phyloP scores from a whole-genome alignment of 768 basidiomycete species.

The Lactarius hengduanensis region DNA sequence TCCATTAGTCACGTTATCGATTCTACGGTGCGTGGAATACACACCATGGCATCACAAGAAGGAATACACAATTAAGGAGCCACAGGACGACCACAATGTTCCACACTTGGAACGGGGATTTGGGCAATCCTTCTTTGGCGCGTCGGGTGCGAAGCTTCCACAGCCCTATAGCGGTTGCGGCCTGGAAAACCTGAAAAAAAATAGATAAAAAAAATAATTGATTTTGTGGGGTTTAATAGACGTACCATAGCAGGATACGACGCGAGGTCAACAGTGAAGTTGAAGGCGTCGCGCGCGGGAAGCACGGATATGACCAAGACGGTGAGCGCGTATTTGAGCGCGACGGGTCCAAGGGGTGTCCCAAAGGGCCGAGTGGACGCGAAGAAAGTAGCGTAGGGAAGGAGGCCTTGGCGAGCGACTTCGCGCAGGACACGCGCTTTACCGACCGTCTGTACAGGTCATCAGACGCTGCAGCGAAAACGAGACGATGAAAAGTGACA shows the following conservation, averaged over 20 bases:
- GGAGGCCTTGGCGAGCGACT: conserved; percentile 51
- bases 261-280: conserved; percentile 43
- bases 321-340: conserved; percentile 41
- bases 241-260: conserved; percentile 40
- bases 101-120: conserved; percentile 30
- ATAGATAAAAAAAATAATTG: background rate
- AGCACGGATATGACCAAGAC: conserved; percentile 43
- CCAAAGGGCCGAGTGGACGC: conserved; percentile 49
- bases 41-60: conserved; percentile 39
- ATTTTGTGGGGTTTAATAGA: conserved; percentile 1
- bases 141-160: conserved; percentile 37
- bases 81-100: conserved; percentile 32
- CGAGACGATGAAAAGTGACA: background rate
- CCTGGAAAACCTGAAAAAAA: conserved; percentile 31
- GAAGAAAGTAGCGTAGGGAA: conserved; percentile 50
- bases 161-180: conserved; percentile 35
- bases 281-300: conserved; percentile 39
- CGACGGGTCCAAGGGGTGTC: conserved; percentile 46
- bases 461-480: background rate
- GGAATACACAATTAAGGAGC: conserved; percentile 31
- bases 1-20: background rate
- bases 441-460: conserved; percentile 36
- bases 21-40: conserved; percentile 2
- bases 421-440: conserved; percentile 50
- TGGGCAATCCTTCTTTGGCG: conserved; percentile 29